Conservation (phyloP, 208 protist genomes). For the Angomonas ambiguus region DNA sequence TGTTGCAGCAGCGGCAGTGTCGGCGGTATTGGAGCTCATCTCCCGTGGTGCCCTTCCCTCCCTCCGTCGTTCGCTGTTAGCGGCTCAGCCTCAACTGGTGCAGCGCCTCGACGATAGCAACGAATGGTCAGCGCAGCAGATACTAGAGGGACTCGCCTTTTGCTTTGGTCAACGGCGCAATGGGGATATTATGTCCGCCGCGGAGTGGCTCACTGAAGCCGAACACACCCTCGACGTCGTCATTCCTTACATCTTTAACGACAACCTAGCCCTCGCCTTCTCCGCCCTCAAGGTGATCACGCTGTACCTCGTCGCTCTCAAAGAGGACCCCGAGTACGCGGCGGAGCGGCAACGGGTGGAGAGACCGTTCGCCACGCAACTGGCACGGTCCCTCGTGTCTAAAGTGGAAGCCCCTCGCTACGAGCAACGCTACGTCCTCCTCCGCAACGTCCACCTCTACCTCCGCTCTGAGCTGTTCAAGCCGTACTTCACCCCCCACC, state of each 20-base stretch:
- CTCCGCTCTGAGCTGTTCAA: constrained; percentile 77
- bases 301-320: constrained; percentile 19
- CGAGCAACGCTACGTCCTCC: constrained; percentile 97
- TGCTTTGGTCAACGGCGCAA: constrained; percentile 13
- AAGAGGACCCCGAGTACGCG: constrained; percentile 10
- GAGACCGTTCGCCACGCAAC: constrained; percentile 49
- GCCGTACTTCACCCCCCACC: constrained; percentile 58
- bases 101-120: constrained; percentile 89
- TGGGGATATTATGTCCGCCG: background rate
- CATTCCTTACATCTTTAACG: constrained; percentile 90
- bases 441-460: constrained; percentile 97
- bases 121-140: constrained; percentile 97
- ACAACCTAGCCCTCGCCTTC: constrained; percentile 95
- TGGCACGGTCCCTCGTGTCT: constrained; percentile 88
- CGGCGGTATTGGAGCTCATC: constrained; percentile 78
- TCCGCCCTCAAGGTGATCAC: constrained; percentile 89
- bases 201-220: constrained; percentile 11
- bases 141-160: constrained; percentile 93
- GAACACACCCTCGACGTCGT: constrained; percentile 92
- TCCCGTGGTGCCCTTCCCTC: constrained; percentile 26
- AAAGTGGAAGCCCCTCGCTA: constrained; percentile 66
- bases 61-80: constrained; percentile 33
- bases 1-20: constrained; percentile 96
- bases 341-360: constrained; percentile 27
- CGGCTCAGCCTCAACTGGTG: constrained; percentile 86